Conservation (phyloP, 176 grass and related monocot genomes). For the Oryza coarctata region DNA sequence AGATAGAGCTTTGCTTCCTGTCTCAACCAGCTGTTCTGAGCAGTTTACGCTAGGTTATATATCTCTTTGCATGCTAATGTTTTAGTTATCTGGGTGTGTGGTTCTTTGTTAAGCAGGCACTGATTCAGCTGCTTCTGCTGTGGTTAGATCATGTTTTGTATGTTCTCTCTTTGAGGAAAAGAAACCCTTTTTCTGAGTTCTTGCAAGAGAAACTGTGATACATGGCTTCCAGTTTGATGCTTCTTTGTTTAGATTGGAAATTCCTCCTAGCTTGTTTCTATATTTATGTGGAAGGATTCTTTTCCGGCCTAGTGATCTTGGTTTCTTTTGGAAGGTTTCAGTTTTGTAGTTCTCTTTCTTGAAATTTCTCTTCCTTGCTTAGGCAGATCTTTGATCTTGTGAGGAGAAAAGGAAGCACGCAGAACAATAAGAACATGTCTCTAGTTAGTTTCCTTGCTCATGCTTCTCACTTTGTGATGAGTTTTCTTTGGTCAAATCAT, state of each 20-base stretch:
- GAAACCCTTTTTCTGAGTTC: slow-evolving; percentile 25
- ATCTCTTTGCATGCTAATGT: slow-evolving; percentile 35
- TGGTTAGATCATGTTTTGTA: slow-evolving; percentile 10
- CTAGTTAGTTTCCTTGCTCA: neutral
- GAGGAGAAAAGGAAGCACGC: neutral
- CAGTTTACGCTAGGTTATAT: slow-evolving; percentile 32
- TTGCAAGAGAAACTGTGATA: slow-evolving; percentile 22
- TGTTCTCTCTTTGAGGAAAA: slow-evolving; percentile 37
- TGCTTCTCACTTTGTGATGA: neutral
- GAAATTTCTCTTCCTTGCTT: slow-evolving; percentile 12
- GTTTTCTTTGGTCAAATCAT: neutral
- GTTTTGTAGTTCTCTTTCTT: slow-evolving; percentile 23
- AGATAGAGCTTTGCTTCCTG: neutral
- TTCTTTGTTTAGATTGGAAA: neutral
- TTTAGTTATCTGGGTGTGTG: neutral
- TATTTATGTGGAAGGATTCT: slow-evolving; percentile 19
- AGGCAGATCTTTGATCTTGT: slow-evolving; percentile 36
- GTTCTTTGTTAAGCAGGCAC: neutral
- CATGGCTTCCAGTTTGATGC: slow-evolving; percentile 12
- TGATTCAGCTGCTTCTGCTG: slow-evolving; percentile 25
- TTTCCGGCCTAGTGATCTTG: slow-evolving; percentile 1
- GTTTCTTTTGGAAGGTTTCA: slow-evolving; percentile 21
- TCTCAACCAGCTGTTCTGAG: neutral
- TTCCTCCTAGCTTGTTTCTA: slow-evolving; percentile 10
- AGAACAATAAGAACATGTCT: neutral